Base-by-base conservation (phyloP, 2,329 filamentous ascomycete species). In the Aureobasidium mangrovei region DNA sequence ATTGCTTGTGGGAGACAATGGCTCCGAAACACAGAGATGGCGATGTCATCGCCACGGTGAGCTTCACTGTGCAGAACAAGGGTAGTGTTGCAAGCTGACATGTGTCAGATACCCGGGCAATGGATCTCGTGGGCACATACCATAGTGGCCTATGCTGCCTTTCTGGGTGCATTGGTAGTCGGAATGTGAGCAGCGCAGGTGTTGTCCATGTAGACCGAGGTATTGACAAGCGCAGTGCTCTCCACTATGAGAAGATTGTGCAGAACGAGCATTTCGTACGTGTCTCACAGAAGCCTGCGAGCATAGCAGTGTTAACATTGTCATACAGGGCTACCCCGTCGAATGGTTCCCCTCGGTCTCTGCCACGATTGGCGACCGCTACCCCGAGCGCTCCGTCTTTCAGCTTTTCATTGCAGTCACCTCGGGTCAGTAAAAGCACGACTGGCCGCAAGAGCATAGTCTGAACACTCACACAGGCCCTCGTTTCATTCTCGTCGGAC, bases 221-320 rank as follows among this genome's bases (percentile, higher is more conserved):
- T n/a, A 51, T 58, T 35, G 45, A 47, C 49, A 56, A 62, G 65
- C 43, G 28, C 61, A 76, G 84, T 54, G 79, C 77, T 54, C 79
- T 98, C 46, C 93, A 98, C 73, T 97, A 93, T 74, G 81, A 86
- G 67, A 98, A 98, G 76, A 98, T 98, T 62, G 93, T 98, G 54
- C 78, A 96, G 72, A 98, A 98, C 72, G 90, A 98, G 72, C 87
- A 91, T 74, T 95, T 90, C 70, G 75, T 77, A 60, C 64, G 72
- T 69, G 40, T 24, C 45, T 28, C n/a, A 35, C 31, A 24, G 35
- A 38, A 44, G 29, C 33, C 29, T 38, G 28, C 57, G 12, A 10
- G 27, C 18, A 41, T 31, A 24, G 41, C 41, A 57, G 39, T 12
- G 6, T 42, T 41, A 27, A 48, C 36, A 58, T 59, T 63, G 59